Percentiles rank a stretch among this genome's conserved stretches.
Conservation (phyloP, 108 stramenopile genomes). For the Bacterosira constricta region DNA sequence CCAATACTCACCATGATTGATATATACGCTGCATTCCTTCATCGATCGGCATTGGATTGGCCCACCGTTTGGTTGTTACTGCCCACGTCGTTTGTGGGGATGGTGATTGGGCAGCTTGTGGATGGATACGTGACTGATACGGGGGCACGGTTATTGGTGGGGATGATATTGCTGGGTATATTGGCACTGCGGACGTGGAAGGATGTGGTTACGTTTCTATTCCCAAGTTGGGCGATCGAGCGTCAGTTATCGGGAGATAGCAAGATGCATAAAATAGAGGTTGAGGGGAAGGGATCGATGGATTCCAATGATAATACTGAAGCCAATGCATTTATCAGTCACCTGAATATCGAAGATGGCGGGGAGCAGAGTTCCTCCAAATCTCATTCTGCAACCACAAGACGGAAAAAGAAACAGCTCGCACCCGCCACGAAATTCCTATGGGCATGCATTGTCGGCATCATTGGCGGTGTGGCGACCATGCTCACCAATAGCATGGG, state of each 20-base stretch:
- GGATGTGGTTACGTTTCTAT: conserved; percentile 27
- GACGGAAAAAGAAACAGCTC: background rate
- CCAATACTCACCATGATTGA: conserved; percentile 61
- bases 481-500: conserved; percentile 67
- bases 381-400: background rate
- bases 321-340: too few relatives aligned
- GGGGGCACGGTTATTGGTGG: conserved; percentile 48
- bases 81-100: conserved; percentile 51
- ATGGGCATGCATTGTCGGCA: conserved; percentile 53
- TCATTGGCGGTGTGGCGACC: conserved; percentile 53
- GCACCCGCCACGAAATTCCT: conserved; percentile 8
- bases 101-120: conserved; percentile 45
- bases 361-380: too few relatives aligned
- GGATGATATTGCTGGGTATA: conserved; percentile 46
- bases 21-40: conserved; percentile 48
- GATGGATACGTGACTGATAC: conserved; percentile 47
- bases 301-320: background rate
- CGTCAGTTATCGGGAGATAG: conserved; percentile 37
- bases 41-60: conserved; percentile 41
- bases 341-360: background rate
- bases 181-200: conserved; percentile 48
- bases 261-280: conserved; percentile 10
- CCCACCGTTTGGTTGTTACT: conserved; percentile 42
- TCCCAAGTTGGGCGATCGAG: conserved; percentile 29
- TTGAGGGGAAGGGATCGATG: conserved; percentile 20